A percentile compares a stretch with the other conserved stretches of the same genome.
Conservation (phyloP, 2,329 filamentous ascomycete genomes). For the Alternaria solani region DNA sequence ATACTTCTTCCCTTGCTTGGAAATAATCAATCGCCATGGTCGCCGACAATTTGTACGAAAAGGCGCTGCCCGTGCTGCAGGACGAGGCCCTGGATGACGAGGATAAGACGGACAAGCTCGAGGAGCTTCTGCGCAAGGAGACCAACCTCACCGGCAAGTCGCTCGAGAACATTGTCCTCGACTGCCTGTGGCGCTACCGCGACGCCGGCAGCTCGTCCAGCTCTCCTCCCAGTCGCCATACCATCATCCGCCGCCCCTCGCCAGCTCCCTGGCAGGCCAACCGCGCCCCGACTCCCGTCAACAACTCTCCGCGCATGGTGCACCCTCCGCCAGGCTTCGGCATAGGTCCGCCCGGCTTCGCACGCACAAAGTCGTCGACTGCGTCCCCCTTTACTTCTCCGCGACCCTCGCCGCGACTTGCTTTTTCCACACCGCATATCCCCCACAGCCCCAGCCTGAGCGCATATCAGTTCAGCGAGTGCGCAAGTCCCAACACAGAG, state of each 20-base stretch:
- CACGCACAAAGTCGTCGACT: slow-evolving; percentile 74
- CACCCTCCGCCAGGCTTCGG: slow-evolving; percentile 82
- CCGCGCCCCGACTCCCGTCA: slow-evolving; percentile 78
- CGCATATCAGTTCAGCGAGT: slow-evolving; percentile 92
- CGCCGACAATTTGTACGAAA: slow-evolving; percentile 89
- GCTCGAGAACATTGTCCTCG: slow-evolving; percentile 88
- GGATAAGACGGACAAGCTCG: slow-evolving; percentile 91
- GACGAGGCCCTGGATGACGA: slow-evolving; percentile 86
- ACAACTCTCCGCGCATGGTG: slow-evolving; percentile 82
- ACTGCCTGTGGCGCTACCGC: slow-evolving; percentile 87
- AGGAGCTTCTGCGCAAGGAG: slow-evolving; percentile 82
- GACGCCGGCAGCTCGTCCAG: slow-evolving; percentile 68
- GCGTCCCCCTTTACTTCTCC: slow-evolving; percentile 94
- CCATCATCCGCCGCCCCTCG: slow-evolving; percentile 86
- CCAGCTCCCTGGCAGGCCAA: slow-evolving; percentile 90
- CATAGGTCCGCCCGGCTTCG: slow-evolving; percentile 75
- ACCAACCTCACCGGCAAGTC: slow-evolving; percentile 77
- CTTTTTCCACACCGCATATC: slow-evolving; percentile 86
- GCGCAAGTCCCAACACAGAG: slow-evolving; percentile 75
- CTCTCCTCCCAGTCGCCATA: slow-evolving; percentile 86
- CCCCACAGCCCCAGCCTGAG: slow-evolving; percentile 94
- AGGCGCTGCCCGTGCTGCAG: slow-evolving; percentile 87
- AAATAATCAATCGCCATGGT: slow-evolving; percentile 70
- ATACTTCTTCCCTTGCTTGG: slow-evolving; percentile 8
- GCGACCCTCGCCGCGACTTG: slow-evolving; percentile 88